These are phyloP conservation scores for Tardiomyces digboiensis DNA, from an alignment of 1,139 yeast genomes.

Conservation along the genomic window DNA sequence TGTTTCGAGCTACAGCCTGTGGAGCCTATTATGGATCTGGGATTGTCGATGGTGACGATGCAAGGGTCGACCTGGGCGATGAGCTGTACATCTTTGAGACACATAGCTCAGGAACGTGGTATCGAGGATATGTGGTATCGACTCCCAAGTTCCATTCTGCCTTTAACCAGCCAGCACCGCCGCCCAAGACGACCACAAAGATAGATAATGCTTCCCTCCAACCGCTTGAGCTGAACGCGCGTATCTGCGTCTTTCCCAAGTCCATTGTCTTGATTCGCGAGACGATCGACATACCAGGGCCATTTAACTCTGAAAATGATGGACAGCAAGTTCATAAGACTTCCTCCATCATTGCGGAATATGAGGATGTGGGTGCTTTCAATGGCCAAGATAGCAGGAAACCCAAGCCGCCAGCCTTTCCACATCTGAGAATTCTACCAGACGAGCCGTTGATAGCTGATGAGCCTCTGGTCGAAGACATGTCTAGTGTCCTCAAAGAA, in stretches of 20 bases:
- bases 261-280: conserved; percentile 19
- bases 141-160: conserved; percentile 22
- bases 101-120: conserved; percentile 53
- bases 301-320: neutral
- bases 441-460: conserved; percentile 16
- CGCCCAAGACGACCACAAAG: too few species aligned
- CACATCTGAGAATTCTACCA: conserved; percentile 19
- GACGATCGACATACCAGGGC: conserved; percentile 14
- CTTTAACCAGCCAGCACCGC: conserved; percentile 19
- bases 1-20: neutral
- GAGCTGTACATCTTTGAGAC: conserved; percentile 71
- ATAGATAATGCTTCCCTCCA: conserved; percentile 17
- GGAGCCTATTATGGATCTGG: neutral
- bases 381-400: conserved; percentile 6
- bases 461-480: conserved; percentile 27
- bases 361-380: conserved; percentile 1
- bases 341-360: conserved; percentile 1
- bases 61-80: conserved; percentile 61
- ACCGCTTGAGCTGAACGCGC: conserved; percentile 18
- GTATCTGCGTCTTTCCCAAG: conserved; percentile 24
- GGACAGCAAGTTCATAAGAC: neutral
- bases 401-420: conserved; percentile 22
- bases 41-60: conserved; percentile 1
- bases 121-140: conserved; percentile 55
- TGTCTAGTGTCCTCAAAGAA: conserved; percentile 23